These are phyloP conservation scores for Talaromyces sp. DNA, from an alignment of 2,329 filamentous ascomycete species.

Conservation along the genomic window DNA sequence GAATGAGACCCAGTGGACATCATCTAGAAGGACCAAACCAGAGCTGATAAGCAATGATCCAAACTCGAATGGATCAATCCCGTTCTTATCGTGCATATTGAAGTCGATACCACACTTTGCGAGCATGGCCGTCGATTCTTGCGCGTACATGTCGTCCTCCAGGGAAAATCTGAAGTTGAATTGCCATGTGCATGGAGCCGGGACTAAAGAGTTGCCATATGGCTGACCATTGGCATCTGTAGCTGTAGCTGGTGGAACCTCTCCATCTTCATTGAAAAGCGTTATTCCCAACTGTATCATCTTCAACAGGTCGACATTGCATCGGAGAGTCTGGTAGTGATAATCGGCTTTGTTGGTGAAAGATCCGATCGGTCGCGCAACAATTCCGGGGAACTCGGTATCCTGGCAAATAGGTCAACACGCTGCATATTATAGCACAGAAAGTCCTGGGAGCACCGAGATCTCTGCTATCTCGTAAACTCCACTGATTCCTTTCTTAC, in stretches of 20 bases:
- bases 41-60: constrained; percentile 88
- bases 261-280: constrained; percentile 86
- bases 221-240: constrained; percentile 53
- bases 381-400: constrained; percentile 97
- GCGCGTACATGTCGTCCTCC: constrained; percentile 95
- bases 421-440: background rate
- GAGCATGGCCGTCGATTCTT: constrained; percentile 89
- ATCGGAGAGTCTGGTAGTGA: constrained; percentile 95
- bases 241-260: constrained; percentile 75
- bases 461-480: background rate
- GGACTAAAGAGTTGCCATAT: constrained; percentile 56
- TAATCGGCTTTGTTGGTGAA: constrained; percentile 97
- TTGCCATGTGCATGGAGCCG: constrained; percentile 89
- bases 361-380: constrained; percentile 89
- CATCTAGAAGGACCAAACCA: constrained; percentile 81
- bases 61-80: constrained; percentile 88
- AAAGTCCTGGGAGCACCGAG: background rate
- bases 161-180: constrained; percentile 99
- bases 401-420: constrained; percentile 61
- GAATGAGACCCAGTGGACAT: constrained; percentile 95
- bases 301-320: constrained; percentile 95
- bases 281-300: constrained; percentile 97
- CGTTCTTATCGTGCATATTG: constrained; percentile 76
- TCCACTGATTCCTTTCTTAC: constrained; percentile 55
- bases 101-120: constrained; percentile 94